phyloP scores from a whole-genome alignment of 208 protist genomes.

The Acanthamoeba royreba region DNA sequence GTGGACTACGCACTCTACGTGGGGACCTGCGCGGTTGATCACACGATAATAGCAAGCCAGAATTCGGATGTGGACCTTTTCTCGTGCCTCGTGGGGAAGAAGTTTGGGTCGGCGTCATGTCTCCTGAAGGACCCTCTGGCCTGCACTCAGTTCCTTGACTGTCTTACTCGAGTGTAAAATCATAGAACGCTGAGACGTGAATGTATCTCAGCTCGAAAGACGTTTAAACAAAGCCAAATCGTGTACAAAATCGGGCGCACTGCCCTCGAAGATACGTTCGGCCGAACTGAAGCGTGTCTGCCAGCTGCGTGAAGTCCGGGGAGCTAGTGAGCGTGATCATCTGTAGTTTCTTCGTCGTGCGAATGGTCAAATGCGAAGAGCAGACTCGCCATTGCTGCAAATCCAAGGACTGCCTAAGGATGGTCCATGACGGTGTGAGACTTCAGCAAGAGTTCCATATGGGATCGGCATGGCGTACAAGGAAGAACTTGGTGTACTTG shows the following conservation, averaged over 20 bases:
- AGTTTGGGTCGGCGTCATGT: not conserved
- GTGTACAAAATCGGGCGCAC: no score
- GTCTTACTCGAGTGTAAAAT: not conserved
- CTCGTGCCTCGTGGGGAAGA: constrained; percentile 13
- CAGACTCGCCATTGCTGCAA: not conserved
- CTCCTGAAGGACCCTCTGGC: not conserved
- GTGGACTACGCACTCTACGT: not conserved
- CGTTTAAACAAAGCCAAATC: no score
- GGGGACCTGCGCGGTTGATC: not conserved
- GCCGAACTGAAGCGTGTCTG: no score
- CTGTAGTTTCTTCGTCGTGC: not conserved
- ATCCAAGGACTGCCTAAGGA: not conserved
- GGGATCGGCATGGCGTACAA: not conserved
- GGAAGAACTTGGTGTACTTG: constrained; percentile 4
- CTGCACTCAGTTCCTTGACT: not conserved
- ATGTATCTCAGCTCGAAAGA: no score
- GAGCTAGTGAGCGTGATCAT: no score
- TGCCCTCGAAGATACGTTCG: no score
- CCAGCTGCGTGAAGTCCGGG: no score
- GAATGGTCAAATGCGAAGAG: not conserved
- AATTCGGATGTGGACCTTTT: not conserved
- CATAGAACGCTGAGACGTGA: no score
- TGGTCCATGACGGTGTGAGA: not conserved
- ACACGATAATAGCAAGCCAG: not conserved
- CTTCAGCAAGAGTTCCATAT: no score